These are phyloP conservation scores for Starmerella bombicola DNA, from an alignment of 805 yeast species.

Conservation along the genomic window DNA sequence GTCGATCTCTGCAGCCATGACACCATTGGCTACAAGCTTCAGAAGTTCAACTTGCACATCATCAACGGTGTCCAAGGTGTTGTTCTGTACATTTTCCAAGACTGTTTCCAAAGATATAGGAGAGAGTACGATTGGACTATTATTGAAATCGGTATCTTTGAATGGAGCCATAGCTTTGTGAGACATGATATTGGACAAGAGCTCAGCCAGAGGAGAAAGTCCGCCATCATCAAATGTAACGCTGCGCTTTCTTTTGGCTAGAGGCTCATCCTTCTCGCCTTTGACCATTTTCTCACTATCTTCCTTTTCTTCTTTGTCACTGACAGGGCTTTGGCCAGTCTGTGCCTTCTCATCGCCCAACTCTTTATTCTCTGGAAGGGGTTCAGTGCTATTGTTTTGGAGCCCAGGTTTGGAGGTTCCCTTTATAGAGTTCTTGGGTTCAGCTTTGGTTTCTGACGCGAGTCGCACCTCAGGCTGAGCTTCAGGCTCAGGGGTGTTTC, in stretches of 20 bases:
- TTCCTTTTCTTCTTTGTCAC: no score
- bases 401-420: no score
- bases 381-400: no score
- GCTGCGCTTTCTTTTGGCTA: not conserved
- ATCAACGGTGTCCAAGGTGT: not conserved
- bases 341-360: no score
- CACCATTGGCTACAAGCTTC: conserved; percentile 13
- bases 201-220: not conserved
- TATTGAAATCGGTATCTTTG: not conserved
- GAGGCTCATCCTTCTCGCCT: not conserved
- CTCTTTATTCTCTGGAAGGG: no score
- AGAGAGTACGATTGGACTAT: not conserved
- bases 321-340: no score
- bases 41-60: conserved; percentile 8
- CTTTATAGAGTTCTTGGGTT: no score
- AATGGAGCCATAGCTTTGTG: not conserved
- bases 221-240: not conserved
- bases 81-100: not conserved
- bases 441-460: not conserved
- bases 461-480: no score
- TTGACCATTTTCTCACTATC: no score
- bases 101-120: conserved; percentile 5
- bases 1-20: not conserved
- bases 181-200: not conserved
- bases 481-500: conserved; percentile 9